Percentiles rank a stretch among this genome's conserved stretches.
These are phyloP conservation scores for Desmodesmus armatus DNA, from an alignment of 139 green algal species.

Conservation along the genomic window DNA sequence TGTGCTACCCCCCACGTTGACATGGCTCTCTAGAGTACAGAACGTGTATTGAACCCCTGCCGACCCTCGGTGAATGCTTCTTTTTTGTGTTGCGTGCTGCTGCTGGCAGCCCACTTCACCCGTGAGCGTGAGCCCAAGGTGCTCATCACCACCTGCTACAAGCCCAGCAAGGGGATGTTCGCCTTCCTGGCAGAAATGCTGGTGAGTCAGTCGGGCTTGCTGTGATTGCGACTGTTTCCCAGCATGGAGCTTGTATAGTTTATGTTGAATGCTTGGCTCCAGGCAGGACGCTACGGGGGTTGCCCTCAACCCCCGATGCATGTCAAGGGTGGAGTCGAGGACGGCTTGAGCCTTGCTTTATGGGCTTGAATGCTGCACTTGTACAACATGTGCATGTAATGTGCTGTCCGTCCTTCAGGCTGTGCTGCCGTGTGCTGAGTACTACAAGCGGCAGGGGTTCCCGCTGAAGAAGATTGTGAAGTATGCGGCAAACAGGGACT, in stretches of 20 bases:
- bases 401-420: slow-evolving; percentile 47
- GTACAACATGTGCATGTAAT: background rate
- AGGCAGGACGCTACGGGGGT: no score
- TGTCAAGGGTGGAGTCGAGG: no score
- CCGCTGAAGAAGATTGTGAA: slow-evolving; percentile 92
- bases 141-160: slow-evolving; percentile 92
- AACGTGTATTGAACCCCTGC: background rate
- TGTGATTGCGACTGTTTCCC: background rate
- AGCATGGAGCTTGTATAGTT: no score
- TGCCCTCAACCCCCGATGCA: no score
- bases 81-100: background rate
- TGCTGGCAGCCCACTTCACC: slow-evolving; percentile 69
- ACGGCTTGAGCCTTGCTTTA: no score
- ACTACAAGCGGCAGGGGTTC: slow-evolving; percentile 91
- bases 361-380: background rate
- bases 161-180: slow-evolving; percentile 85
- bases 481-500: slow-evolving; percentile 78
- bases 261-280: no score
- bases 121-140: slow-evolving; percentile 83
- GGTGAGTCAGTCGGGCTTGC: slow-evolving; percentile 52
- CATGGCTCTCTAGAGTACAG: no score
- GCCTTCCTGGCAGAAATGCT: slow-evolving; percentile 89
- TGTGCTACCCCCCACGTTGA: no score
- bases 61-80: background rate
- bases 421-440: slow-evolving; percentile 82